Evolutionary conservation across 805 yeast species (phyloP), one percentile per base, ranked within the genome.

Genomic region (Suhomyces sp.): DNA sequence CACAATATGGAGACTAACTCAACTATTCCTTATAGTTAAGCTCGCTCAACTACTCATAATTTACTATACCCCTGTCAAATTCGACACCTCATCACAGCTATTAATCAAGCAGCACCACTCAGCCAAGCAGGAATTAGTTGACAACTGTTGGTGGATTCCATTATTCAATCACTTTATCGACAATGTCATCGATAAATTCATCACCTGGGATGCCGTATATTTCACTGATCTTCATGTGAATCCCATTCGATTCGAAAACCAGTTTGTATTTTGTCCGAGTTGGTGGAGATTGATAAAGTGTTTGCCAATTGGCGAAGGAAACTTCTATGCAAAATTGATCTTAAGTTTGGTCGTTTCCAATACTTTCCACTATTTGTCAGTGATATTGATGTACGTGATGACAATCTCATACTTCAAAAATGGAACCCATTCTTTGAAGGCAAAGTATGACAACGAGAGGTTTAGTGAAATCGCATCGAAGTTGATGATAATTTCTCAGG

Each of bases 161-260:
- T 47, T 33, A 12, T 41, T 33, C 22, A 27, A 40, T 23, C 31
- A 47, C 17, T 44, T 41, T 33, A 8, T 49, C 15, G 42, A 29
- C 10, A 44, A 60, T n/a, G 46, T 83, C 1, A 62, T 83, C 49
- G 74, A 80, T 49, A 83, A 80, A 51, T 73, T 90, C 4, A 71
- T 88, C 24, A 78, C 85, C 3, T 93, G 98, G 98, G 99, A 93
- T 66, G 78, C 86, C 1, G 94, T 91, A 0, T 91, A 85, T 67
- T 91, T 88, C 62, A 66, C 80, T 13, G 82, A 84, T 45, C 66
- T 85, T 51, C 82, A 88, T 33, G 64, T 68, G 8, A 67, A 79
- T 13, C 83, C 79, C 0, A 66, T 70, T 13, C 66, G 71, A n/a
- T 92, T 77, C 68, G 98, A 93, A 68, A 97, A 93, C 66, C 96